These are phyloP conservation scores for Flagelloscypha sp. DNA, from an alignment of 768 basidiomycete species.

Conservation along the genomic window DNA sequence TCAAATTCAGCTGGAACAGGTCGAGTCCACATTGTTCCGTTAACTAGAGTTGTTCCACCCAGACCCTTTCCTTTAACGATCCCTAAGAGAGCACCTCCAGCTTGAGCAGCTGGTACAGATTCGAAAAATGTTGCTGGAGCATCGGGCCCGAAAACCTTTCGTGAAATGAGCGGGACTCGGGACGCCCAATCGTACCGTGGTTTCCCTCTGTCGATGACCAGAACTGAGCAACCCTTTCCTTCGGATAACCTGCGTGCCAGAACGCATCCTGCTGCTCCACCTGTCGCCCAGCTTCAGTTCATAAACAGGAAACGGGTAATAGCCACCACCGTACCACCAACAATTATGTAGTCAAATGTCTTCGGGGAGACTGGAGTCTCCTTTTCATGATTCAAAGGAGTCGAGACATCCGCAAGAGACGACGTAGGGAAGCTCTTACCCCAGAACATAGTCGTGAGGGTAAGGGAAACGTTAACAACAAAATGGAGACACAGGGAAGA, in stretches of 20 bases:
- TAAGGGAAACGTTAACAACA: too few species aligned
- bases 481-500: too few species aligned
- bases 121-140: conserved; percentile 11
- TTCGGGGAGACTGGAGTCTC: conserved; percentile 1
- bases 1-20: conserved; percentile 22
- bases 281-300: too few species aligned
- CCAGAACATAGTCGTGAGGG: too few species aligned
- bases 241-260: conserved; percentile 30
- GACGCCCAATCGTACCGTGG: conserved; percentile 21
- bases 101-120: conserved; percentile 9
- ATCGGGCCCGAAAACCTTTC: conserved; percentile 14
- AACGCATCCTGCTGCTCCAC: conserved; percentile 33
- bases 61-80: conserved; percentile 20
- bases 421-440: too few species aligned
- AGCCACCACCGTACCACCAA: conserved; percentile 6
- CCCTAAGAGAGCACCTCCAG: conserved; percentile 9
- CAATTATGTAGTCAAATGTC: conserved; percentile 10
- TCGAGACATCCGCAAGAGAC: too few species aligned
- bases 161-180: conserved; percentile 25
- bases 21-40: conserved; percentile 21
- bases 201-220: conserved; percentile 28
- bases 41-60: conserved; percentile 22
- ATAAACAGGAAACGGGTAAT: too few species aligned
- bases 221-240: conserved; percentile 19
- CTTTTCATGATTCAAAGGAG: too few species aligned